These are phyloP conservation scores for Adansonia gregorii DNA, from an alignment of 441 rosid species.

Conservation along the genomic window DNA sequence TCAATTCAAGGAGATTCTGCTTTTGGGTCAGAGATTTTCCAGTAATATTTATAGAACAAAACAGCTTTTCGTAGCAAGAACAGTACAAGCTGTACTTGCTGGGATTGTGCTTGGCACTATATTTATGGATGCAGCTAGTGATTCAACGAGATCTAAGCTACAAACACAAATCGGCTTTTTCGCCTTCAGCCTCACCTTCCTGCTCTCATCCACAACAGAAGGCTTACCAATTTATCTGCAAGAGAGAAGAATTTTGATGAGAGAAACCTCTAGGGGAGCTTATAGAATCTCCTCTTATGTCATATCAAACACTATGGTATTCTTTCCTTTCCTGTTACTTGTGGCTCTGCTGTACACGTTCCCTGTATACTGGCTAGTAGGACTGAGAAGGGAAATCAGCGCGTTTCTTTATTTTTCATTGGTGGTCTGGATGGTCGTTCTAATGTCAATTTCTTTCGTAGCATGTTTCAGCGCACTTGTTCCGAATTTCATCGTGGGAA, in stretches of 20 bases:
- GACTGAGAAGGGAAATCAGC: conserved; percentile 33
- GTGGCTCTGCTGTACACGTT: conserved; percentile 39
- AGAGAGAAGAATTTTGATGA: conserved; percentile 41
- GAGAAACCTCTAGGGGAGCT: conserved; percentile 47
- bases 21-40: conserved; percentile 37
- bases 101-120: conserved; percentile 40
- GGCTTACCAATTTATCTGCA: conserved; percentile 43
- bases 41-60: conserved; percentile 35
- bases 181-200: conserved; percentile 43
- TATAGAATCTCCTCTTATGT: conserved; percentile 44
- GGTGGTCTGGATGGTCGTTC: conserved; percentile 38
- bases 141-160: conserved; percentile 13
- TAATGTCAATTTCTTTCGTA: conserved; percentile 42
- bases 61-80: conserved; percentile 38
- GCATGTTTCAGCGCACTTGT: conserved; percentile 41
- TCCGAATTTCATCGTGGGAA: conserved; percentile 41
- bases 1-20: conserved; percentile 32
- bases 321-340: conserved; percentile 38
- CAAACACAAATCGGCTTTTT: conserved; percentile 47
- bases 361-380: conserved; percentile 47
- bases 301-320: conserved; percentile 35
- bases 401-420: conserved; percentile 37
- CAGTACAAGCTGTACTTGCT: conserved; percentile 31
- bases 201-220: conserved; percentile 42
- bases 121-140: conserved; percentile 35